These are phyloP conservation scores for Pugionium cornutum DNA, from an alignment of 345 rosid genomes.

Conservation along the genomic window DNA sequence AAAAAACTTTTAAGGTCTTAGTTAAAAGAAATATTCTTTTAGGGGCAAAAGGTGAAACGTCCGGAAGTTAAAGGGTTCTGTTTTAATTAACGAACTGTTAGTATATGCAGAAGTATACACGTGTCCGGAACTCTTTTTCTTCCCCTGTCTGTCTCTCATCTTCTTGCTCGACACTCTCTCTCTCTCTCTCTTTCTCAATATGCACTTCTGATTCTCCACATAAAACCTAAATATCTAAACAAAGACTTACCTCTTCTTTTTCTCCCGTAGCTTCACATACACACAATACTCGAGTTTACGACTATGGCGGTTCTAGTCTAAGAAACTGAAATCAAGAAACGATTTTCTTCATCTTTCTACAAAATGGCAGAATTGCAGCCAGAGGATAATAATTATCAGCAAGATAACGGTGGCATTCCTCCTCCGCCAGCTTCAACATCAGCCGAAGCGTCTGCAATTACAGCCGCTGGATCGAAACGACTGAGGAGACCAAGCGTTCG, in stretches of 20 bases:
- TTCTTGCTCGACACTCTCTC: conserved; percentile 22
- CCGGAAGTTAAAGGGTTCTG: too few relatives aligned
- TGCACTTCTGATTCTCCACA: conserved; percentile 19
- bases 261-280: neutral
- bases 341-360: neutral
- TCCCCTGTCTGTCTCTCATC: neutral
- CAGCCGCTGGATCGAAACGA: conserved; percentile 63
- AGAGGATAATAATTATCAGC: conserved; percentile 11
- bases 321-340: neutral
- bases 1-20: too few relatives aligned
- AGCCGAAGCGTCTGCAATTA: conserved; percentile 9
- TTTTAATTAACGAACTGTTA: too few relatives aligned
- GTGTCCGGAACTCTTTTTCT: neutral
- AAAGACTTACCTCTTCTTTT: conserved; percentile 16
- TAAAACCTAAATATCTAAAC: conserved; percentile 21
- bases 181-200: conserved; percentile 15
- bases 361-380: conserved; percentile 34
- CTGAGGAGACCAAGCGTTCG: conserved; percentile 87
- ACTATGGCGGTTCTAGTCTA: neutral
- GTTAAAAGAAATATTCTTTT: too few relatives aligned
- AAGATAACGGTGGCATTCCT: conserved; percentile 27
- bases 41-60: too few relatives aligned
- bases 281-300: neutral
- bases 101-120: too few relatives aligned
- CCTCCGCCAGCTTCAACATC: conserved; percentile 29